Conservation (phyloP, 2,329 filamentous ascomycete species). For the Pseudogymnoascus sp. region DNA sequence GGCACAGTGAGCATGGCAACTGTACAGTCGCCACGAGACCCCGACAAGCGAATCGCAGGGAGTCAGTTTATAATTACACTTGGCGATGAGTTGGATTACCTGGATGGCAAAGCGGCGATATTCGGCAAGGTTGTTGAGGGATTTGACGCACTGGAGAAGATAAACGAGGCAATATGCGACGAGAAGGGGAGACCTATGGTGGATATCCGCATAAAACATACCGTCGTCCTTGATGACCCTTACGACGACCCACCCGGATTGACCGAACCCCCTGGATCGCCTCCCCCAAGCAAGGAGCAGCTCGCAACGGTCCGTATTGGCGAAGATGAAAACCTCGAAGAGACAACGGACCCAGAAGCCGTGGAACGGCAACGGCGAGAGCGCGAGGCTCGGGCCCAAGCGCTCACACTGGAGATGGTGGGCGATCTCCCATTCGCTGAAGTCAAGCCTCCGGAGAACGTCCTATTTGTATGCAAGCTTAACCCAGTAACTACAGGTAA, state of each 20-base stretch:
- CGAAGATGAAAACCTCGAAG: slow-evolving; percentile 76
- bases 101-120: slow-evolving; percentile 89
- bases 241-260: slow-evolving; percentile 76
- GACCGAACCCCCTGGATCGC: slow-evolving; percentile 71
- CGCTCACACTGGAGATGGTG: slow-evolving; percentile 93
- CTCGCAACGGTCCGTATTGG: slow-evolving; percentile 86
- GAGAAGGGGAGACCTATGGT: slow-evolving; percentile 80
- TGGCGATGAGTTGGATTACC: slow-evolving; percentile 79
- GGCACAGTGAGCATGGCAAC: slow-evolving; percentile 99
- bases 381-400: slow-evolving; percentile 86
- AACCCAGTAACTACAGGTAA: slow-evolving; percentile 82
- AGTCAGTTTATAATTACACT: slow-evolving; percentile 94
- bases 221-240: slow-evolving; percentile 84
- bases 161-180: slow-evolving; percentile 85
- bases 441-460: slow-evolving; percentile 93
- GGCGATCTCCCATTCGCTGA: slow-evolving; percentile 96
- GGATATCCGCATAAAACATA: slow-evolving; percentile 92
- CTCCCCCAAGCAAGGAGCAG: slow-evolving; percentile 75
- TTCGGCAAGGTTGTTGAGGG: slow-evolving; percentile 96
- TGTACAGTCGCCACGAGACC: slow-evolving; percentile 65
- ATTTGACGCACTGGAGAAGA: slow-evolving; percentile 87
- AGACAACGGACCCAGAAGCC: slow-evolving; percentile 69
- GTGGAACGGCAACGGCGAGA: slow-evolving; percentile 75
- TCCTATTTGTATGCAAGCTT: slow-evolving; percentile 96
- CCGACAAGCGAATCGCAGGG: slow-evolving; percentile 73